Evolutionary conservation across 164 flowering plant species (phyloP).

Genomic region (Annona cherimola): DNA sequence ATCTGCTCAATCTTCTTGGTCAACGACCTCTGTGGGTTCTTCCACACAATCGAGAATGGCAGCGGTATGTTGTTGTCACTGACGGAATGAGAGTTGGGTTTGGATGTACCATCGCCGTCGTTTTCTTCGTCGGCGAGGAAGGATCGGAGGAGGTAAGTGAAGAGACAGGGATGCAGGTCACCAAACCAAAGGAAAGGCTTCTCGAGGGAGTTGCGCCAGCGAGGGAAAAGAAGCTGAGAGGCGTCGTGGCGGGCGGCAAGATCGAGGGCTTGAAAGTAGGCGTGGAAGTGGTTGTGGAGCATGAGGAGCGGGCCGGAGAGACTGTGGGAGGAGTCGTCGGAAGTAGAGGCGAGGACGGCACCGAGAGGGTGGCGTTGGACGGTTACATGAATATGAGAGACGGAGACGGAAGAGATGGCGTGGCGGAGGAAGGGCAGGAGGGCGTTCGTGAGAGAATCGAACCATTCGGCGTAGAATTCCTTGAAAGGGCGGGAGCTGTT

Average conservation of each 20-base stretch:
- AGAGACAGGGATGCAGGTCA: slow-evolving; percentile 69
- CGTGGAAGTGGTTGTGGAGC: slow-evolving; percentile 50
- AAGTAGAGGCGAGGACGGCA: slow-evolving; percentile 19
- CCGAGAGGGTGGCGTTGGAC: neutral
- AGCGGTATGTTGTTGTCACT: too few relatives aligned
- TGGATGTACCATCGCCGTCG: slow-evolving; percentile 2
- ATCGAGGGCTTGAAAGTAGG: slow-evolving; percentile 69
- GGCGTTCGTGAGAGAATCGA: slow-evolving; percentile 36
- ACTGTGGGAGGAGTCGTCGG: slow-evolving; percentile 39
- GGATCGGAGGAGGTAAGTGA: slow-evolving; percentile 62
- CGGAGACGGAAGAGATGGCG: slow-evolving; percentile 28
- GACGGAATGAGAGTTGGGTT: too few relatives aligned
- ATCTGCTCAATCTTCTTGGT: slow-evolving; percentile 43
- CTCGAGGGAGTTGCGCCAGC: slow-evolving; percentile 60
- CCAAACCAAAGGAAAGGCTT: slow-evolving; percentile 78
- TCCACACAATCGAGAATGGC: slow-evolving; percentile 36
- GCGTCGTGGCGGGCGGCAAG: slow-evolving; percentile 46
- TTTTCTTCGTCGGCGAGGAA: slow-evolving; percentile 28
- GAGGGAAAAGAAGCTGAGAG: slow-evolving; percentile 51
- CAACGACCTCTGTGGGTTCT: slow-evolving; percentile 24
- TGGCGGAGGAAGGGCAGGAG: slow-evolving; percentile 50
- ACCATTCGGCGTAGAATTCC: slow-evolving; percentile 60
- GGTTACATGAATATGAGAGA: slow-evolving; percentile 9
- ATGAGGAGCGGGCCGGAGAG: too few relatives aligned
- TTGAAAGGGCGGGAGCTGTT: slow-evolving; percentile 39